phyloP scores from a whole-genome alignment of 1,284 basidiomycete species.

The Apiotrichum brassicae region DNA sequence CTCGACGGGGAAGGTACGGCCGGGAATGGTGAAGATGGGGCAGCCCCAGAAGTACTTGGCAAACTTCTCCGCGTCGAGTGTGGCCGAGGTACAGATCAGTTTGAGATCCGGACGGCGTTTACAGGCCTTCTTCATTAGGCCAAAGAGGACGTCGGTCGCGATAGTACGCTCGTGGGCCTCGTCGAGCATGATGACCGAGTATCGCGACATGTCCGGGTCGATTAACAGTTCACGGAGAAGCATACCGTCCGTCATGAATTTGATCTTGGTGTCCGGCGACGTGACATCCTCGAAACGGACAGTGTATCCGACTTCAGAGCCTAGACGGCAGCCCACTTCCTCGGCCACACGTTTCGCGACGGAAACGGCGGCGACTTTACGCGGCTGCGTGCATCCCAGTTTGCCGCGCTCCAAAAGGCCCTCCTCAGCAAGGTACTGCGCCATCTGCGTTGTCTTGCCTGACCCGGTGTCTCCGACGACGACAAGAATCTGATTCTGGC shows the following conservation, averaged over 20 bases:
- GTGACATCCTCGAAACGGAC: constrained; percentile 99
- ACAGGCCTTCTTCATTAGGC: constrained; percentile 91
- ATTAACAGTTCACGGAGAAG: constrained; percentile 92
- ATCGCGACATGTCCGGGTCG: constrained; percentile 85
- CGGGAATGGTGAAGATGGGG: constrained; percentile 99
- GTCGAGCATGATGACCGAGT: constrained; percentile 96
- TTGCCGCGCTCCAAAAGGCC: constrained; percentile 79
- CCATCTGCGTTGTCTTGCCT: constrained; percentile 91
- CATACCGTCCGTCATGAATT: constrained; percentile 99
- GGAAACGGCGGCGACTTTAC: constrained; percentile 98
- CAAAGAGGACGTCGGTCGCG: constrained; percentile 94
- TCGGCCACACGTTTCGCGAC: constrained; percentile 97
- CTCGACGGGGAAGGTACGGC: constrained; percentile 97
- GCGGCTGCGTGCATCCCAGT: constrained; percentile 95
- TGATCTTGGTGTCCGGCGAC: constrained; percentile 94
- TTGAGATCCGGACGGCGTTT: constrained; percentile 92
- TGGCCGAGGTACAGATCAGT: constrained; percentile 96
- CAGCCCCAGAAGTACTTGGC: constrained; percentile 97
- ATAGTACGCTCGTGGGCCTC: constrained; percentile 99
- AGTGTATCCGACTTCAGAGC: constrained; percentile 95
- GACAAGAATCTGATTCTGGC: constrained; percentile 76
- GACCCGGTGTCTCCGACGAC: constrained; percentile 95
- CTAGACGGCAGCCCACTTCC: constrained; percentile 92
- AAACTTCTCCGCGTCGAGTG: constrained; percentile 98
- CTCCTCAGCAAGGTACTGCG: constrained; percentile 83